These are phyloP conservation scores for Teratosphaeria zuluensis DNA, from an alignment of 2,329 filamentous ascomycete species.

Conservation along the genomic window DNA sequence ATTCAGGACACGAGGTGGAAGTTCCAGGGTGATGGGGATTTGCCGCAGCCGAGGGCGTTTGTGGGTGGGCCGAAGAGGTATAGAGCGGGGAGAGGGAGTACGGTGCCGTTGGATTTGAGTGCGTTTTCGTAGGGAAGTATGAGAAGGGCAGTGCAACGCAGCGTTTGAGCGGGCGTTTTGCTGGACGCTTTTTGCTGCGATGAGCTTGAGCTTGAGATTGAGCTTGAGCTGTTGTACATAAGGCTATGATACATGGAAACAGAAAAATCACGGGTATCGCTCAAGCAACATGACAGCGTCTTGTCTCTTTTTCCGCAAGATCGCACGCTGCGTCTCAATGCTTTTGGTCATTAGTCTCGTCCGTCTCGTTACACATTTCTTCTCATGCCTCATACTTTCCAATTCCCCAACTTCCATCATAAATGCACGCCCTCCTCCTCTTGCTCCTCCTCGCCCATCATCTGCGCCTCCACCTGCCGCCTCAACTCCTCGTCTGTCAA, in stretches of 20 bases:
- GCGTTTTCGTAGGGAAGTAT: slow-evolving; percentile 40
- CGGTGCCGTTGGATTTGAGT: slow-evolving; percentile 78
- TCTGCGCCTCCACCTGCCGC: slow-evolving; percentile 45
- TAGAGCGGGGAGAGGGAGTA: slow-evolving; percentile 83
- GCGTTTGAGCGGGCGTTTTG: background rate
- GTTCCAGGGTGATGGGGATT: slow-evolving; percentile 70
- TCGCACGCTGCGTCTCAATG: background rate
- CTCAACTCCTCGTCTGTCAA: slow-evolving; percentile 52
- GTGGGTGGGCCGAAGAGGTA: slow-evolving; percentile 66
- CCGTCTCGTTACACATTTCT: background rate
- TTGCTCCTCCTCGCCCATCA: slow-evolving; percentile 35
- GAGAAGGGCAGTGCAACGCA: background rate
- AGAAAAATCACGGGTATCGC: too few relatives aligned
- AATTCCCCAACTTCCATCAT: slow-evolving; percentile 20
- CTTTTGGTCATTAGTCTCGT: background rate
- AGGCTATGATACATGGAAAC: too few relatives aligned
- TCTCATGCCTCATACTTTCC: background rate
- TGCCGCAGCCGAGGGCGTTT: slow-evolving; percentile 81
- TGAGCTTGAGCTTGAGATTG: too few relatives aligned
- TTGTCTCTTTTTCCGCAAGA: background rate
- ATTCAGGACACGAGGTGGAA: slow-evolving; percentile 77
- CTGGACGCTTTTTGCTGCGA: background rate
- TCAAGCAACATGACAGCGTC: too few relatives aligned
- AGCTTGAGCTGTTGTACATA: too few relatives aligned
- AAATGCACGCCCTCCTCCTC: slow-evolving; percentile 54